Conservation (phyloP, 257 asterid genomes). For the Ophiorrhiza pumila region DNA sequence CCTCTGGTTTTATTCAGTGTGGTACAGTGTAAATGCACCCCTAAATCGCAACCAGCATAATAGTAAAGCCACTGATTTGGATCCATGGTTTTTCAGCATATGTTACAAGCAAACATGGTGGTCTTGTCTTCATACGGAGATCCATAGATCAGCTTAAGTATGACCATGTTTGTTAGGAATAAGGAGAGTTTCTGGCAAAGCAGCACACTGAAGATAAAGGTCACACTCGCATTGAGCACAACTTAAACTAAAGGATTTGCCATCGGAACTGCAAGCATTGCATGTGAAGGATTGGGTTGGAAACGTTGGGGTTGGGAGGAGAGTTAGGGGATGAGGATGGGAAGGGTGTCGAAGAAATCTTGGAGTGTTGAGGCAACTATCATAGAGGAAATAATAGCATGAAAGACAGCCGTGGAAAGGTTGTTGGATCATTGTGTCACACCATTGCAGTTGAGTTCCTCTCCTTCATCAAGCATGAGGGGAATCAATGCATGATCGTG, state of each 20-base stretch:
- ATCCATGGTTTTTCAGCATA: conserved; percentile 12
- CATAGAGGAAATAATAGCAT: conserved; percentile 33
- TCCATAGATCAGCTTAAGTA: conserved; percentile 19
- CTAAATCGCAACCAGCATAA: conserved; percentile 29
- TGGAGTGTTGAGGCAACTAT: conserved; percentile 26
- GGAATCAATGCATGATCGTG: conserved; percentile 30
- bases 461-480: conserved; percentile 23
- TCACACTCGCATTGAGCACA: conserved; percentile 37
- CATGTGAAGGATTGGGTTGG: conserved; percentile 20
- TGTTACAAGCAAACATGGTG: conserved; percentile 14
- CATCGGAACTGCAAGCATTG: conserved; percentile 28
- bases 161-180: conserved; percentile 15
- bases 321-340: conserved; percentile 36
- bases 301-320: conserved; percentile 32
- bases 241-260: conserved; percentile 21
- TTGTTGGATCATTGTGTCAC: conserved; percentile 12
- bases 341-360: conserved; percentile 32
- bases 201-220: conserved; percentile 31
- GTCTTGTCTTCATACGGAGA: conserved; percentile 12
- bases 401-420: conserved; percentile 34
- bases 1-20: not conserved
- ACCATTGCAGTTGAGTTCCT: conserved; percentile 27
- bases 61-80: conserved; percentile 21
- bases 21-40: conserved; percentile 21
- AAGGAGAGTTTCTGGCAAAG: conserved; percentile 3